phyloP scores from a whole-genome alignment of 2,329 filamentous ascomycete species.

The Fusarium sp. region DNA sequence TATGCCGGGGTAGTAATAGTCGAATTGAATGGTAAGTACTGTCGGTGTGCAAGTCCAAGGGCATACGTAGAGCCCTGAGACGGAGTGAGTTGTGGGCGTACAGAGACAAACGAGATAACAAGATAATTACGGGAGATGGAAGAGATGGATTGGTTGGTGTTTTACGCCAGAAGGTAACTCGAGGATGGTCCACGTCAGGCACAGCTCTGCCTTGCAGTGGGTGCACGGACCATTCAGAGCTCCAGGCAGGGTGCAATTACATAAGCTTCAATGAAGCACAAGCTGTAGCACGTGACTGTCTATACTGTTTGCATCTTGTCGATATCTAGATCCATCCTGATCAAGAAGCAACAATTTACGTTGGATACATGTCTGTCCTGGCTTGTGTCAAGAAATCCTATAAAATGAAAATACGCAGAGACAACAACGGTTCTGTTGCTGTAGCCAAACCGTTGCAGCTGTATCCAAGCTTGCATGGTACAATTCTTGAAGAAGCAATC shows the following conservation, averaged over 20 bases:
- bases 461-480: background rate
- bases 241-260: conserved; percentile 41
- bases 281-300: conserved; percentile 17
- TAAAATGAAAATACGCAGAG: background rate
- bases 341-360: background rate
- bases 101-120: conserved; percentile 18
- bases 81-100: conserved; percentile 9
- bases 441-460: background rate
- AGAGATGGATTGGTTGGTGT: conserved; percentile 42
- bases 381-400: background rate
- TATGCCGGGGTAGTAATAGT: conserved; percentile 28
- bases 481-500: background rate
- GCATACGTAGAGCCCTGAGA: conserved; percentile 35
- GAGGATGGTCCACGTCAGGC: conserved; percentile 59
- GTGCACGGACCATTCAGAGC: conserved; percentile 45
- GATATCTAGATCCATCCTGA: background rate
- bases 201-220: conserved; percentile 54
- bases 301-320: background rate
- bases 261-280: conserved; percentile 10
- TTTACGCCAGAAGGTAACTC: conserved; percentile 47
- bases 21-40: conserved; percentile 28
- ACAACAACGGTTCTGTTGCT: background rate
- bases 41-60: conserved; percentile 38
- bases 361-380: background rate
- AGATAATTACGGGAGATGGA: conserved; percentile 29